Evolutionary conservation across 106 monocot species (phyloP).

Genomic region (Dactylorhiza incarnata): DNA sequence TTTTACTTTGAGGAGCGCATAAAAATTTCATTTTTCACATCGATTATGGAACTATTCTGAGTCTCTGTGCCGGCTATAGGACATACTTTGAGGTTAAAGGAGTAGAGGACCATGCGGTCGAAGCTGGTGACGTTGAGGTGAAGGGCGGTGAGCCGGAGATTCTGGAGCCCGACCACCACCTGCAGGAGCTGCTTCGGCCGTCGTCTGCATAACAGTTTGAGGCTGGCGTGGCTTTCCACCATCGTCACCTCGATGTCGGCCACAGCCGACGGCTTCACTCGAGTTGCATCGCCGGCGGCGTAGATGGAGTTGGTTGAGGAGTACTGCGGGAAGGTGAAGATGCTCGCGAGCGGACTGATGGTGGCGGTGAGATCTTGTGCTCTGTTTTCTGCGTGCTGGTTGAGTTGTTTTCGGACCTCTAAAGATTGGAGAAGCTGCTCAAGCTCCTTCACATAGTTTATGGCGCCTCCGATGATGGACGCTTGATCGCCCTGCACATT

Average conservation of each 20-base stretch:
- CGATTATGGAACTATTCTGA: no score
- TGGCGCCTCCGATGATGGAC: constrained; percentile 65
- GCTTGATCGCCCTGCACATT: constrained; percentile 63
- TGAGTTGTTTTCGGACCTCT: constrained; percentile 32
- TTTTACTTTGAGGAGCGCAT: no score
- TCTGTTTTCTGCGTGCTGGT: constrained; percentile 7
- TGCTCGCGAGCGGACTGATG: constrained; percentile 19
- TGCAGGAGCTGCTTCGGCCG: constrained; percentile 46
- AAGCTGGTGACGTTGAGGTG: constrained; percentile 52
- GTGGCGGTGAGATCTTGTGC: not conserved
- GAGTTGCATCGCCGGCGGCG: not conserved
- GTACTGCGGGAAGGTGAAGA: constrained; percentile 36
- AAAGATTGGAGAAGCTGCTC: constrained; percentile 71
- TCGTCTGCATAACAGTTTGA: constrained; percentile 35
- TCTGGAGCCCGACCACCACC: constrained; percentile 39
- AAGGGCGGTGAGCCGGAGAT: constrained; percentile 23
- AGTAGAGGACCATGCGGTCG: constrained; percentile 40
- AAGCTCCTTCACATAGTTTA: constrained; percentile 74
- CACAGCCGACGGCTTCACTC: constrained; percentile 11
- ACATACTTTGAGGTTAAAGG: constrained; percentile 56
- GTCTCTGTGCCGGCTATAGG: no score
- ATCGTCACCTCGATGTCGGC: constrained; percentile 59
- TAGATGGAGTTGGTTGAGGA: not conserved
- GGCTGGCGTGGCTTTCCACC: constrained; percentile 53
- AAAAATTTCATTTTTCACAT: no score